Evolutionary conservation across 176 grass and related monocot genomes (phyloP).

Genomic region (Thinopyrum elongatum): DNA sequence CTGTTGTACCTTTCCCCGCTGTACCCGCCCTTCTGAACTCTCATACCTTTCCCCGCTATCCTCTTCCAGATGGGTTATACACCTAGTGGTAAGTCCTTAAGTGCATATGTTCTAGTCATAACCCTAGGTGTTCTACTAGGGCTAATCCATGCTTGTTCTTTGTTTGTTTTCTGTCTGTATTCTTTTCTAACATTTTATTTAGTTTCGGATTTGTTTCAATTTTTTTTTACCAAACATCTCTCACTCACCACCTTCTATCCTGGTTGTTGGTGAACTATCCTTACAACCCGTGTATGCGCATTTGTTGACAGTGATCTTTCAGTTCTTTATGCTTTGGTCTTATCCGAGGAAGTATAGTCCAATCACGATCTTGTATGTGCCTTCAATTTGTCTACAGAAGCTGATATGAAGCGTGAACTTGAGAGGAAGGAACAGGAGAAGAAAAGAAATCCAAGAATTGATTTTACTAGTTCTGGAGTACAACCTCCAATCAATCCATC

Average conservation of each 20-base stretch:
- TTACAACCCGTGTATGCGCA: background rate
- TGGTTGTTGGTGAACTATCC: background rate
- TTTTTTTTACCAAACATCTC: no score
- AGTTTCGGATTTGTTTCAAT: background rate
- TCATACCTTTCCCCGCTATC: background rate
- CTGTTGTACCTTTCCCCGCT: background rate
- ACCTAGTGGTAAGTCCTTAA: background rate
- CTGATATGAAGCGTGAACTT: slow-evolving; percentile 86
- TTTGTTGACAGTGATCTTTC: background rate
- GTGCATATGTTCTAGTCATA: background rate
- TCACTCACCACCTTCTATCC: background rate
- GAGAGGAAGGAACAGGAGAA: slow-evolving; percentile 90
- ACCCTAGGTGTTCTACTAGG: background rate
- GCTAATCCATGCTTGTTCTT: background rate
- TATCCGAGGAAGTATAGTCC: background rate
- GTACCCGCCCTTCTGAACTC: background rate
- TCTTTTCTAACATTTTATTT: background rate
- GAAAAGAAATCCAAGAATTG: slow-evolving; percentile 78
- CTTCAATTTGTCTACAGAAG: slow-evolving; percentile 49
- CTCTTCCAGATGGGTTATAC: background rate
- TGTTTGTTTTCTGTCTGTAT: background rate
- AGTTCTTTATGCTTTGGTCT: background rate
- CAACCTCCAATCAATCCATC: slow-evolving; percentile 47
- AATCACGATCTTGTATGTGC: slow-evolving; percentile 6
- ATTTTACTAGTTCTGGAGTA: slow-evolving; percentile 64